Evolutionary conservation across 805 yeast genomes (phyloP).

Genomic region (Clavispora santaluciae): DNA sequence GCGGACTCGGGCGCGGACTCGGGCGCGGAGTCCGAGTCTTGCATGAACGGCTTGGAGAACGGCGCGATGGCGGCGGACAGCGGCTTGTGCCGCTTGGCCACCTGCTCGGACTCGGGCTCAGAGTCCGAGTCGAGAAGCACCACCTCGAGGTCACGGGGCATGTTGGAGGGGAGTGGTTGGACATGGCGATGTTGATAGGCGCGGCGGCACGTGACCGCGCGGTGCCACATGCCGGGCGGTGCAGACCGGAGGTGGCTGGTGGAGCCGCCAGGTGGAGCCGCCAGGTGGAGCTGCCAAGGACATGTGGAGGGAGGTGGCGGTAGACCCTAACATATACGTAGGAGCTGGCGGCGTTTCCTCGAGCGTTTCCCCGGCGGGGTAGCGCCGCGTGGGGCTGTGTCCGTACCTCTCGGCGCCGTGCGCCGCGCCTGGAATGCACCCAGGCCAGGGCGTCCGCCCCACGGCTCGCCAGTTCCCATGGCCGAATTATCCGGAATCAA

Average conservation of each 20-base stretch:
- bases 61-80: constrained; percentile 6
- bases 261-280: not conserved
- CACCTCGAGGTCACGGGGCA: constrained; percentile 4
- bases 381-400: too few species aligned
- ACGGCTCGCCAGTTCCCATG: too few species aligned
- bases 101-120: constrained; percentile 8
- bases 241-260: not conserved
- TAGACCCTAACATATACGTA: too few species aligned
- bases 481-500: too few species aligned
- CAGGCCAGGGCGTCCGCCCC: too few species aligned
- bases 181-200: not conserved
- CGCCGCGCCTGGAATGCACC: too few species aligned
- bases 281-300: too few species aligned
- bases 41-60: constrained; percentile 14
- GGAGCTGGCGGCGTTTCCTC: too few species aligned
- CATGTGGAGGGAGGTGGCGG: too few species aligned
- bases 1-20: not conserved
- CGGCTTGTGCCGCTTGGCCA: constrained; percentile 8
- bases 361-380: too few species aligned
- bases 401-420: too few species aligned
- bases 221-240: not conserved
- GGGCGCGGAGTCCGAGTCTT: constrained; percentile 10
- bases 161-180: not conserved
- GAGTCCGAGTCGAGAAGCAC: constrained; percentile 15
- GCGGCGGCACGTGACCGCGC: not conserved